Percentiles rank a stretch among this genome's conserved stretches.
phyloP scores from a whole-genome alignment of 1,284 basidiomycete genomes.

The Rhodotorula sp. region DNA sequence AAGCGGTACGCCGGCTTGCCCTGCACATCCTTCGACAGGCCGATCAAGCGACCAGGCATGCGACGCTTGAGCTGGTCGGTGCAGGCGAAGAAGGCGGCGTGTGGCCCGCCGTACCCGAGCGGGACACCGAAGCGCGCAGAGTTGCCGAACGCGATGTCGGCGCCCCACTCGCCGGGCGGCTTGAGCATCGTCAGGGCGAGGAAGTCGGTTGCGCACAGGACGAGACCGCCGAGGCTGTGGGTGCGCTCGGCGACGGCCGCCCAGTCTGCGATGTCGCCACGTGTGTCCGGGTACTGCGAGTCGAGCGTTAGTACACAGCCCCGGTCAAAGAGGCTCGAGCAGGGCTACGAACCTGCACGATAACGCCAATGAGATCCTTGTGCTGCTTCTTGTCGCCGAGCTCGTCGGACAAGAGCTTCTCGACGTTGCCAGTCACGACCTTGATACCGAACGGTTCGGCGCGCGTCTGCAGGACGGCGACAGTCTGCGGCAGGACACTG shows the following conservation, averaged over 20 bases:
- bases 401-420: constrained; percentile 56
- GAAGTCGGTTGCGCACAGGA: constrained; percentile 87
- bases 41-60: constrained; percentile 94
- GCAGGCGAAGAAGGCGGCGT: constrained; percentile 79
- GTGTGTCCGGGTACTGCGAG: constrained; percentile 69
- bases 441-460: constrained; percentile 87
- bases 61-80: constrained; percentile 91
- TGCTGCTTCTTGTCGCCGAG: constrained; percentile 56
- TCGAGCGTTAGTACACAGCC: constrained; percentile 48
- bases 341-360: constrained; percentile 63
- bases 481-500: constrained; percentile 79
- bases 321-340: constrained; percentile 46
- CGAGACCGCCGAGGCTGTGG: constrained; percentile 74
- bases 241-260: constrained; percentile 65
- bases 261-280: constrained; percentile 83
- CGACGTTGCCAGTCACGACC: constrained; percentile 67
- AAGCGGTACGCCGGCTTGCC: constrained; percentile 88
- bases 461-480: constrained; percentile 80
- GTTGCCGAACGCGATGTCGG: constrained; percentile 93
- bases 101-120: constrained; percentile 54
- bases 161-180: constrained; percentile 98
- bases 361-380: constrained; percentile 74
- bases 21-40: constrained; percentile 78
- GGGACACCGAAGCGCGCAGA: constrained; percentile 83
- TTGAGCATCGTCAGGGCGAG: constrained; percentile 90